phyloP scores from a whole-genome alignment of 2,329 filamentous ascomycete species.

The Paramyrothecium roridum region DNA sequence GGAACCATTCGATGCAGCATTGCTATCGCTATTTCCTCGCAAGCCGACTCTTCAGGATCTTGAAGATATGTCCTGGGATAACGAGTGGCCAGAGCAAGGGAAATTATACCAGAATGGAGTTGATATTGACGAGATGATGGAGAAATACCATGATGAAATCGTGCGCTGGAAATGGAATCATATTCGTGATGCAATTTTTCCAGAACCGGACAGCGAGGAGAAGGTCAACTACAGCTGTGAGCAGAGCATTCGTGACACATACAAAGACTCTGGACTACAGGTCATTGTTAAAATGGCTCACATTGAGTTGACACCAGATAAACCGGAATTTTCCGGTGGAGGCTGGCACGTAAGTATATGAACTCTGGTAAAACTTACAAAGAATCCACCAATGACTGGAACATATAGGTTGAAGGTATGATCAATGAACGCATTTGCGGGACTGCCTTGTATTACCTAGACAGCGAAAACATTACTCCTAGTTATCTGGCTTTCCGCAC shows the following conservation, averaged over 20 bases:
- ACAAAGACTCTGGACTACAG: not conserved
- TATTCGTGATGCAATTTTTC: not conserved
- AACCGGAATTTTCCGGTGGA: not conserved
- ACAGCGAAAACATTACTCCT: conserved; percentile 1
- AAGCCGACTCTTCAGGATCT: not conserved
- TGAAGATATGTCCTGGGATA: not conserved
- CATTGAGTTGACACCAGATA: conserved; percentile 1
- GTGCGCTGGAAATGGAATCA: not conserved
- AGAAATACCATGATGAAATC: not conserved
- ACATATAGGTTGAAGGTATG: not conserved
- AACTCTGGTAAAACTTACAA: not conserved
- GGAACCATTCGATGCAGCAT: not conserved
- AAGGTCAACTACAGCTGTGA: not conserved
- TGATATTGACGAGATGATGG: not conserved
- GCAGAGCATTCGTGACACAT: not conserved
- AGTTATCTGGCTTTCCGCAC: not conserved
- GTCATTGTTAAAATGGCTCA: not conserved
- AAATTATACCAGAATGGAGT: not conserved
- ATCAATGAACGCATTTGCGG: not conserved
- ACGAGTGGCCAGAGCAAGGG: not conserved
- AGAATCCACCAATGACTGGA: not conserved
- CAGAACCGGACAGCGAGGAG: not conserved
- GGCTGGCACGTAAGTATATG: not conserved
- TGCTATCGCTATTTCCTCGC: not conserved
- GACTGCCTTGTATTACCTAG: not conserved